phyloP scores from a whole-genome alignment of 2,329 filamentous ascomycete genomes.

The Sporothrix sp. region DNA sequence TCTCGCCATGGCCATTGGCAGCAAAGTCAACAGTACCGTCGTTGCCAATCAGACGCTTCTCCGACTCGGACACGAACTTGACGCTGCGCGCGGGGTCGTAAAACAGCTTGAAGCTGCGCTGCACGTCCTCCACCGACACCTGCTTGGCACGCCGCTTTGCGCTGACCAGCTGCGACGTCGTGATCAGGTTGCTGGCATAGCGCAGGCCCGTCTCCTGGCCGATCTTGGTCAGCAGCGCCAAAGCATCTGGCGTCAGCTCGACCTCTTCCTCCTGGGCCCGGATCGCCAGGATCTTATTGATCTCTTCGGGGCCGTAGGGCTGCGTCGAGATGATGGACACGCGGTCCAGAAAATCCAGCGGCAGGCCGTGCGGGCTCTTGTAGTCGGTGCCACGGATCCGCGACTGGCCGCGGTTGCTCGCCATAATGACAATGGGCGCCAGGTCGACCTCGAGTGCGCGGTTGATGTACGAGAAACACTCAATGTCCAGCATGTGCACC shows the following conservation, averaged over 20 bases:
- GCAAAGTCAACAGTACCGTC: slow-evolving; percentile 68
- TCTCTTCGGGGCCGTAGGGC: slow-evolving; percentile 70
- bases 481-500: slow-evolving; percentile 98
- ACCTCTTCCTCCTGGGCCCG: slow-evolving; percentile 94
- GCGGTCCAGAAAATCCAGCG: slow-evolving; percentile 90
- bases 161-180: slow-evolving; percentile 77
- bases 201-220: slow-evolving; percentile 83
- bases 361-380: slow-evolving; percentile 83
- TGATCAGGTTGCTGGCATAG: slow-evolving; percentile 97
- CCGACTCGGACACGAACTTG: slow-evolving; percentile 80
- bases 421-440: slow-evolving; percentile 98
- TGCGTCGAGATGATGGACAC: slow-evolving; percentile 95
- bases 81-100: slow-evolving; percentile 83
- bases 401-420: slow-evolving; percentile 86
- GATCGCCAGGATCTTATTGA: slow-evolving; percentile 85
- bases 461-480: slow-evolving; percentile 98
- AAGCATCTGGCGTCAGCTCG: slow-evolving; percentile 77
- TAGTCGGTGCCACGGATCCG: slow-evolving; percentile 91
- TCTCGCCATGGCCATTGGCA: slow-evolving; percentile 39
- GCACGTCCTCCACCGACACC: slow-evolving; percentile 78
- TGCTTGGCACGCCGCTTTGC: slow-evolving; percentile 79
- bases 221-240: slow-evolving; percentile 91
- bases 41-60: slow-evolving; percentile 87
- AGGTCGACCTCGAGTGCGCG: slow-evolving; percentile 90
- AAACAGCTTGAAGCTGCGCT: slow-evolving; percentile 88